Evolutionary conservation across 83 land plant genomes (phyloP).

Genomic region (Thuja plicata): DNA sequence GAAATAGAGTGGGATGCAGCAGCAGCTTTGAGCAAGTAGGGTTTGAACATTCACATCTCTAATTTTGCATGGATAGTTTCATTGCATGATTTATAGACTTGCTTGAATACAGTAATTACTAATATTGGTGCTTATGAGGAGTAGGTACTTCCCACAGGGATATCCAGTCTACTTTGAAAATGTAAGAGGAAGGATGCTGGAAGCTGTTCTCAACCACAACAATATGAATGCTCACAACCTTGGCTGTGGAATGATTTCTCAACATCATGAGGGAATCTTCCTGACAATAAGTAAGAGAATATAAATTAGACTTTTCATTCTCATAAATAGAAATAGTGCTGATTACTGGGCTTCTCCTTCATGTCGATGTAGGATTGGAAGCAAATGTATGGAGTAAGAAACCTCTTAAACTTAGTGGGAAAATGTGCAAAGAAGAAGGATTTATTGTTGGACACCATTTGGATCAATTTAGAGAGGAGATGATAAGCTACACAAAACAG

Average conservation of each 20-base stretch:
- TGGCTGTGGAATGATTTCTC: slow-evolving; percentile 52
- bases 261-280: slow-evolving; percentile 34
- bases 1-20: slow-evolving; percentile 47
- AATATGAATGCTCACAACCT: slow-evolving; percentile 38
- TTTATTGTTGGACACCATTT: slow-evolving; percentile 22
- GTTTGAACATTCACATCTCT: not conserved
- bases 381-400: slow-evolving; percentile 42
- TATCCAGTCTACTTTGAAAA: slow-evolving; percentile 56
- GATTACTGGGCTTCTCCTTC: not conserved
- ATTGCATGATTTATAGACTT: not conserved
- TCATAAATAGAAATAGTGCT: too few species aligned
- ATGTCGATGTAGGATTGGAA: slow-evolving; percentile 33
- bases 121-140: not conserved
- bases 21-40: slow-evolving; percentile 44
- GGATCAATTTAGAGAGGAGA: slow-evolving; percentile 17
- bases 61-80: not conserved
- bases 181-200: slow-evolving; percentile 55
- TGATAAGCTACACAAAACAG: slow-evolving; percentile 30
- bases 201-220: too few species aligned
- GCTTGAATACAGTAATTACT: not conserved
- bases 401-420: slow-evolving; percentile 41
- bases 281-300: not conserved
- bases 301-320: not conserved
- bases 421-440: slow-evolving; percentile 48
- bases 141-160: slow-evolving; percentile 54